A percentile compares a stretch with the other conserved stretches of the same genome.
These are phyloP conservation scores for Aphanoascus verrucosus DNA, from an alignment of 2,329 filamentous ascomycete genomes.

Conservation along the genomic window DNA sequence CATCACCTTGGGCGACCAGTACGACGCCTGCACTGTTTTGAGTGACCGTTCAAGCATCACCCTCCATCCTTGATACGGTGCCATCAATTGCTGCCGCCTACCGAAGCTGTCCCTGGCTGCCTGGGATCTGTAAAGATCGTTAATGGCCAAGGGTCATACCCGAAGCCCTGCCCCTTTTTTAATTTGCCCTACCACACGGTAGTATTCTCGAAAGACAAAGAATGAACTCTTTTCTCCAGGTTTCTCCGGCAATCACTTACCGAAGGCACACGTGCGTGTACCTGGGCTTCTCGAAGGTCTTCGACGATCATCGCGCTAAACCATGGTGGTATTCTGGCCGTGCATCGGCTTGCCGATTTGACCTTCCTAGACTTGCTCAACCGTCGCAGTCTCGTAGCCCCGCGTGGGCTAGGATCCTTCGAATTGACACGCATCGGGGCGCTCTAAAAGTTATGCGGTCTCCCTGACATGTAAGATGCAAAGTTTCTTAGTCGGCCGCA, in stretches of 20 bases:
- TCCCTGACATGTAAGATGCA: too few species aligned
- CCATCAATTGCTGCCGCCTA: neutral
- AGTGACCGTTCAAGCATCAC: neutral
- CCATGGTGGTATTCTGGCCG: neutral
- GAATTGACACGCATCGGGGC: too few species aligned
- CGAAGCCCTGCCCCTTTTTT: neutral
- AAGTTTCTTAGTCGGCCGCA: too few species aligned
- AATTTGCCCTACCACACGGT: neutral
- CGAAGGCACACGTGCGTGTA: conserved; percentile 1
- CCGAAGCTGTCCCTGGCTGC: neutral
- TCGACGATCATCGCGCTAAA: neutral
- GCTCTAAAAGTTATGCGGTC: too few species aligned
- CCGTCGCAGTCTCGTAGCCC: neutral
- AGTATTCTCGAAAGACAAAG: neutral
- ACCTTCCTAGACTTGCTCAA: neutral
- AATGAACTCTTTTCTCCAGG: neutral
- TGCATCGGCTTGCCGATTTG: conserved; percentile 2
- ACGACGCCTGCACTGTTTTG: neutral
- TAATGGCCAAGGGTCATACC: neutral
- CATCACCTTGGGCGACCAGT: neutral
- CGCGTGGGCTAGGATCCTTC: too few species aligned
- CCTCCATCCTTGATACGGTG: neutral
- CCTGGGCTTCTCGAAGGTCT: neutral
- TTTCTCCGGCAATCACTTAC: neutral
- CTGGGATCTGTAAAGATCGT: neutral